A percentile compares a stretch with the other conserved stretches of the same genome.
These are phyloP conservation scores for Cyberlindnera maritima DNA, from an alignment of 805 yeast species.

Conservation along the genomic window DNA sequence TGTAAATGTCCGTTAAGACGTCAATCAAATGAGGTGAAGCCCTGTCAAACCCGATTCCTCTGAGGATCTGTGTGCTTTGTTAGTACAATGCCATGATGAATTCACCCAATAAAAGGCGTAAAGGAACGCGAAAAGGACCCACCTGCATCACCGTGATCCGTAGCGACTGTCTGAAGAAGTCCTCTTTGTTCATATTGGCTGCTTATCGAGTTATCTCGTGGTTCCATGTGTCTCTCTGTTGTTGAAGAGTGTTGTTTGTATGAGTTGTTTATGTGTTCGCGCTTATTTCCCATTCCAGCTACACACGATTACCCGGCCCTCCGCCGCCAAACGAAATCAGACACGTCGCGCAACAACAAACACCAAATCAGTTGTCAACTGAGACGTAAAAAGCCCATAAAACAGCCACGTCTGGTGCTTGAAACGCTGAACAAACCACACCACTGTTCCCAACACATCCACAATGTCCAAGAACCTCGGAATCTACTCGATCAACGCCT, in stretches of 20 bases:
- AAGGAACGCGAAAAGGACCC: conserved; percentile 13
- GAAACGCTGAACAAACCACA: no score
- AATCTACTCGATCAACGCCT: conserved; percentile 78
- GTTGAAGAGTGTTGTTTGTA: neutral
- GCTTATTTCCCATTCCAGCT: conserved; percentile 1
- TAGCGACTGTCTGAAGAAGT: conserved; percentile 45
- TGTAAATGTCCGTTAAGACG: conserved; percentile 71
- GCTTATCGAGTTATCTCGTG: neutral
- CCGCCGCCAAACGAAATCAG: neutral
- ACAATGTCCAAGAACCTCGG: conserved; percentile 53
- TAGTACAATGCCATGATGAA: no score
- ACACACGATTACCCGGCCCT: neutral
- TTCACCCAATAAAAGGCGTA: no score
- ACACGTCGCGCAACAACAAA: conserved; percentile 11
- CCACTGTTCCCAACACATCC: no score
- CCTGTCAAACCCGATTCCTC: conserved; percentile 81
- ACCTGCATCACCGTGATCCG: conserved; percentile 51
- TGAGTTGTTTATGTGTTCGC: neutral
- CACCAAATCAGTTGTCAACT: neutral
- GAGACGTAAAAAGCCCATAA: no score
- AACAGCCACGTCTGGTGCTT: no score
- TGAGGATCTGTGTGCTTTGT: conserved; percentile 45
- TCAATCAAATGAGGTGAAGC: conserved; percentile 71
- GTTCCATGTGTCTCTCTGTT: no score
- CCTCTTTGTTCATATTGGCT: conserved; percentile 26